Base-by-base conservation (phyloP, 2,329 filamentous ascomycete species). In the Ophiostoma sp. region DNA sequence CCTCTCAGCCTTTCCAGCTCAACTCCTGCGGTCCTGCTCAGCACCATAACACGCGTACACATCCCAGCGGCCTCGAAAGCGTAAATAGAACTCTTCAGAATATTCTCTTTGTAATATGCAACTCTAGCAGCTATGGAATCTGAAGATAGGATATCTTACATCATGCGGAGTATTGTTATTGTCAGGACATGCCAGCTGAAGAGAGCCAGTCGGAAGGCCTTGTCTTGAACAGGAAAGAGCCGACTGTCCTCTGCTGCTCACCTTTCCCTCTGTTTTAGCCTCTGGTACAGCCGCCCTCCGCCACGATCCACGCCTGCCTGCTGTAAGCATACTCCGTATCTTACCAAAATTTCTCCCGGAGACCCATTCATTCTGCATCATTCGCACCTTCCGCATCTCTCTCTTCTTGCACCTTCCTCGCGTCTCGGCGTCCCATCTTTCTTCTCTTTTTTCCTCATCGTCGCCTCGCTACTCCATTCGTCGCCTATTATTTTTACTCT, bases 291-390 rank as follows among this genome's bases (percentile, higher is more conserved):
- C 47, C 47, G 47, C 49, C 49, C 27, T n/a, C 55, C 38, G 55
- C 42, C 14, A 66, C 64, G 67, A 66, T 64, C 64, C 67, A 66
- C 67, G 64, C 27, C 67, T 64, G 64, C 67, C 67, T 66, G 63
- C 38, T 62, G 58, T 62, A 16, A 44, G 11, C n/a, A 44, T 44
- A 60, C 55, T 58, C 27, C 27, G 27, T 27, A 27, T 27, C 27
- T 27, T 27, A 27, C 27, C 27, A 27, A 40, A 66, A 45, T 58
- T 69, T 69, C 65, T 67, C 62, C 52, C 52, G 49, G 38, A 58
- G 66, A 52, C 65, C 58, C 58, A 60, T 60, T 8, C 60, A 14
- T 52, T 60, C 68, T 64, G 38, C 67, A 66, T 60, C 36, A 9
- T 14, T 68, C 67, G 67, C 60, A 55, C 67, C 64, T 68, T 66